Conservation (phyloP, 2,329 filamentous ascomycete species). For the Venturia asperata region DNA sequence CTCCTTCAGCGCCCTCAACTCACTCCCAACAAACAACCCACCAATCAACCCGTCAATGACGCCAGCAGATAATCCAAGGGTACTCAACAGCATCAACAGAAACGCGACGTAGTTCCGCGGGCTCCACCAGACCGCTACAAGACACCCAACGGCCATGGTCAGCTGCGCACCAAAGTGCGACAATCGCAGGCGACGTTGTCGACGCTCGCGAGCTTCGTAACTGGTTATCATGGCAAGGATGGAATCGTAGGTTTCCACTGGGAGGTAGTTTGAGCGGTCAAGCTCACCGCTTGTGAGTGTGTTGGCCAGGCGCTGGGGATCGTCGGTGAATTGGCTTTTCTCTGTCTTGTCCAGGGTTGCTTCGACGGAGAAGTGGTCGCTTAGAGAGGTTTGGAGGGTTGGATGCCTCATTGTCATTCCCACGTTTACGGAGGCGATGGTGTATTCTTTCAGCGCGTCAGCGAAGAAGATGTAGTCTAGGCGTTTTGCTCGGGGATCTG, state of each 20-base stretch:
- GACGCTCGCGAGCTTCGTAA: slow-evolving; percentile 64
- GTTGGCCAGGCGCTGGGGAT: neutral
- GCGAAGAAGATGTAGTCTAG: slow-evolving; percentile 91
- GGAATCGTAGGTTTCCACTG: slow-evolving; percentile 55
- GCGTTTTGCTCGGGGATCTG: slow-evolving; percentile 71
- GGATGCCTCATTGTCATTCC: slow-evolving; percentile 79
- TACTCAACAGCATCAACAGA: slow-evolving; percentile 69
- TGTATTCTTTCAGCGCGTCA: slow-evolving; percentile 52
- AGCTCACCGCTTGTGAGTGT: slow-evolving; percentile 19
- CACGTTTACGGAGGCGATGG: slow-evolving; percentile 62
- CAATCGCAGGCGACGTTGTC: slow-evolving; percentile 64
- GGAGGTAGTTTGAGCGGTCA: slow-evolving; percentile 24
- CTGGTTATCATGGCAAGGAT: slow-evolving; percentile 63
- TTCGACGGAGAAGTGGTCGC: slow-evolving; percentile 90
- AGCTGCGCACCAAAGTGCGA: slow-evolving; percentile 66
- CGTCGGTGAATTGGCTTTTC: neutral
- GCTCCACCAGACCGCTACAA: slow-evolving; percentile 80
- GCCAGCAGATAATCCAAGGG: slow-evolving; percentile 67
- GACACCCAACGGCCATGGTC: slow-evolving; percentile 61
- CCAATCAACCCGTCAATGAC: slow-evolving; percentile 80
- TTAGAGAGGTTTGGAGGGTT: slow-evolving; percentile 73
- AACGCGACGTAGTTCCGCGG: slow-evolving; percentile 71
- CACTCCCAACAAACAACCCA: slow-evolving; percentile 75
- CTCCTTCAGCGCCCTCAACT: slow-evolving; percentile 75
- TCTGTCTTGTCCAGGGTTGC: slow-evolving; percentile 54